These are phyloP conservation scores for Cytospora schulzeri DNA, from an alignment of 2,329 filamentous ascomycete genomes.

Conservation along the genomic window DNA sequence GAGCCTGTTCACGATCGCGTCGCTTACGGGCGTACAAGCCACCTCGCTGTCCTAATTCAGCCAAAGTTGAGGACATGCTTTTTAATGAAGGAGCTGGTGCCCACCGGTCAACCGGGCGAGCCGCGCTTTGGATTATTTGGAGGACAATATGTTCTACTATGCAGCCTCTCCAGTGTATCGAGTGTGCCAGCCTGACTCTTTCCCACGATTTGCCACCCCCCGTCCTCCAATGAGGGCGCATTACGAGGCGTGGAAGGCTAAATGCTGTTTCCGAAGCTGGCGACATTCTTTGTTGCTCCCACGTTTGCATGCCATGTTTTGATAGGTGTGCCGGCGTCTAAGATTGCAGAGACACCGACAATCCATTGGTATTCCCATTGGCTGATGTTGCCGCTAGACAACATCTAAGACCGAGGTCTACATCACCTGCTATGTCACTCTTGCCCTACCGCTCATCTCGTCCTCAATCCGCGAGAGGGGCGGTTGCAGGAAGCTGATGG, in stretches of 20 bases:
- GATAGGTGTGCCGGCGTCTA: constrained; percentile 20
- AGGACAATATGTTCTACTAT: not conserved
- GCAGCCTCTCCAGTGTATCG: not conserved
- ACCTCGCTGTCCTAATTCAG: not conserved
- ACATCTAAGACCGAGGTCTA: constrained; percentile 14
- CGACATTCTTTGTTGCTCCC: not conserved
- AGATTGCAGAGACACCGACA: constrained; percentile 17
- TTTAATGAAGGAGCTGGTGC: no score
- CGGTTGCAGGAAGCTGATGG: constrained; percentile 4
- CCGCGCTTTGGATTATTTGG: not conserved
- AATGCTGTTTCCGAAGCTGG: not conserved
- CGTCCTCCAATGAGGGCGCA: not conserved
- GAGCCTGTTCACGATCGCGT: not conserved
- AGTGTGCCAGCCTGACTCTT: not conserved
- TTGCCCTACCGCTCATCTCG: constrained; percentile 19
- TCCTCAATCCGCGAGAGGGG: constrained; percentile 16
- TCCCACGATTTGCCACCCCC: not conserved
- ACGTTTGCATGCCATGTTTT: constrained; percentile 9
- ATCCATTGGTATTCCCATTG: constrained; percentile 15
- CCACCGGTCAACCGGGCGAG: not conserved
- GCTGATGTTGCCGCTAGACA: constrained; percentile 4
- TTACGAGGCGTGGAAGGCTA: not conserved
- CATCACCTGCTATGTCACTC: constrained; percentile 3
- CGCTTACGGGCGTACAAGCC: not conserved
- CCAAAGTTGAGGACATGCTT: not conserved